phyloP scores from a whole-genome alignment of 192 early-diverging fungal species.

The Umbelopsis vinacea region DNA sequence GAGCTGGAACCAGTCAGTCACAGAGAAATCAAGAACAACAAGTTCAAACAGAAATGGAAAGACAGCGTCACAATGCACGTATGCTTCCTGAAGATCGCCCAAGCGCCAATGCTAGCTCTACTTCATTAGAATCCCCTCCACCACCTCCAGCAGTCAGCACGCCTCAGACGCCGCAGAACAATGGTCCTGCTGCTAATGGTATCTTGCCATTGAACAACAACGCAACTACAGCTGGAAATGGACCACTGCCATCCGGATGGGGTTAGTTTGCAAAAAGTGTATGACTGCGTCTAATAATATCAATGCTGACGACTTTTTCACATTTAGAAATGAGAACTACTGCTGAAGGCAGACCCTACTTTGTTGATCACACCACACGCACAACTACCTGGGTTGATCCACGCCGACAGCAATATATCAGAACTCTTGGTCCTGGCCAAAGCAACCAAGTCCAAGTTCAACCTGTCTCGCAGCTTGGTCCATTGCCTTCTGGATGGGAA shows the following conservation, averaged over 20 bases:
- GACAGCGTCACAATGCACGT: slow-evolving; percentile 81
- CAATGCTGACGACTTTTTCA: not conserved
- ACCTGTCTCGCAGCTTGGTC: slow-evolving; percentile 76
- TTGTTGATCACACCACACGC: slow-evolving; percentile 89
- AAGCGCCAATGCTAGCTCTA: slow-evolving; percentile 25
- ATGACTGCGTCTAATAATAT: not conserved
- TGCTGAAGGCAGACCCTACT: slow-evolving; percentile 83
- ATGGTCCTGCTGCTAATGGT: slow-evolving; percentile 37
- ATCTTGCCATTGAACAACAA: slow-evolving; percentile 46
- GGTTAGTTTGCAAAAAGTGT: slow-evolving; percentile 28
- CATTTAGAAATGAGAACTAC: slow-evolving; percentile 76
- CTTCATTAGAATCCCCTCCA: slow-evolving; percentile 17
- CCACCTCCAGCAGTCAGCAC: not conserved
- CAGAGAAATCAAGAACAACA: slow-evolving; percentile 50
- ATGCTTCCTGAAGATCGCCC: slow-evolving; percentile 73
- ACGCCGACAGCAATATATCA: slow-evolving; percentile 65
- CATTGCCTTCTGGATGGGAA: slow-evolving; percentile 97
- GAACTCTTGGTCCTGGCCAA: slow-evolving; percentile 55
- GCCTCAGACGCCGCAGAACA: slow-evolving; percentile 31
- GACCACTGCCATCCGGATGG: slow-evolving; percentile 85
- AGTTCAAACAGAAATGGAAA: slow-evolving; percentile 73
- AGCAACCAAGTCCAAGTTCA: slow-evolving; percentile 72
- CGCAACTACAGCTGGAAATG: slow-evolving; percentile 66
- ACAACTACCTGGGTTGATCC: slow-evolving; percentile 94
- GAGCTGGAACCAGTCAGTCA: not conserved